Conservation (phyloP, 805 yeast species). For the Wickerhamiella shivajii region DNA sequence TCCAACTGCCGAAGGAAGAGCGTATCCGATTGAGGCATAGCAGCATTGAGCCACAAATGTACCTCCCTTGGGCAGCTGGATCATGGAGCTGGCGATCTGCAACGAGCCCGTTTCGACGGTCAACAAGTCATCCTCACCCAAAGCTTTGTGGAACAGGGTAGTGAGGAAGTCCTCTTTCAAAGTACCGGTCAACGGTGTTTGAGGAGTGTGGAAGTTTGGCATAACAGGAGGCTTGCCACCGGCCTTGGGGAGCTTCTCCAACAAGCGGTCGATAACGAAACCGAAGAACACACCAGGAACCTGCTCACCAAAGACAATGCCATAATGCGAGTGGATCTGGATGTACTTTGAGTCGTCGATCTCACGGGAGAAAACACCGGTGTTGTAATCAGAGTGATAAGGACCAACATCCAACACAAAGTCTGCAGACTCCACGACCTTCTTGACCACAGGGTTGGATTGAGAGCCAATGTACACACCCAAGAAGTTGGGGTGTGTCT, state of each 20-base stretch:
- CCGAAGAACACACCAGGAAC: slow-evolving; percentile 34
- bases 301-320: slow-evolving; percentile 32
- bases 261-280: slow-evolving; percentile 34
- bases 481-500: slow-evolving; percentile 42
- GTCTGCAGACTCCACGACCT: slow-evolving; percentile 43
- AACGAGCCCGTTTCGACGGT: slow-evolving; percentile 75
- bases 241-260: slow-evolving; percentile 23
- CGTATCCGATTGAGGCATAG: slow-evolving; percentile 78
- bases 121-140: slow-evolving; percentile 51
- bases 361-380: slow-evolving; percentile 45
- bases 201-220: too few relatives aligned
- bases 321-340: slow-evolving; percentile 38
- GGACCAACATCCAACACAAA: slow-evolving; percentile 58
- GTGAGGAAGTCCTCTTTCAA: slow-evolving; percentile 24
- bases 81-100: slow-evolving; percentile 61
- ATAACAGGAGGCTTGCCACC: slow-evolving; percentile 21
- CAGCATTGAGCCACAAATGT: slow-evolving; percentile 43
- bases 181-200: too few relatives aligned
- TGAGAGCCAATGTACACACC: slow-evolving; percentile 61
- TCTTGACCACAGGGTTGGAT: slow-evolving; percentile 35
- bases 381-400: slow-evolving; percentile 49
- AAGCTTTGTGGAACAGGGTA: slow-evolving; percentile 28
- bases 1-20: slow-evolving; percentile 77
- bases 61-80: slow-evolving; percentile 35
- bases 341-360: slow-evolving; percentile 32